These are phyloP conservation scores for Mortierella antarctica DNA, from an alignment of 192 early-diverging fungal genomes.

Conservation along the genomic window DNA sequence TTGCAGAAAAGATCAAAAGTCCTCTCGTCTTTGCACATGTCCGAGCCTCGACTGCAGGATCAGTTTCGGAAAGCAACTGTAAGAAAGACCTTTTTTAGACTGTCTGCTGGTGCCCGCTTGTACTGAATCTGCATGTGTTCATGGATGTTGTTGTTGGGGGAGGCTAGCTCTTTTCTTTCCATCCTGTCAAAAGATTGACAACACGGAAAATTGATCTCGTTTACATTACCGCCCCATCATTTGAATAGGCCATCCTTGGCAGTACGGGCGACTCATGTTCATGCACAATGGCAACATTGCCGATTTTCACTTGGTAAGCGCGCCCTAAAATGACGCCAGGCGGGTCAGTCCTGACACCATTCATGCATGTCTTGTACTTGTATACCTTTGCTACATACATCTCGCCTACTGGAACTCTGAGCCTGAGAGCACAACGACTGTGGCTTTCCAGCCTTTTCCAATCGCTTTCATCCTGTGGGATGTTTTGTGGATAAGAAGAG, in stretches of 20 bases:
- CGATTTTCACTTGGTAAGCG: slow-evolving; percentile 69
- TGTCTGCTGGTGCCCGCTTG: neutral
- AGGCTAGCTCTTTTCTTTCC: neutral
- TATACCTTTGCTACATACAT: neutral
- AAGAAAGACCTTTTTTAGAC: slow-evolving; percentile 16
- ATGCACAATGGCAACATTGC: slow-evolving; percentile 84
- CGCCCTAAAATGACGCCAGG: slow-evolving; percentile 36
- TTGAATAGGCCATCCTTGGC: slow-evolving; percentile 66
- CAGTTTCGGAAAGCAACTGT: slow-evolving; percentile 83
- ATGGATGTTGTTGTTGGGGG: neutral
- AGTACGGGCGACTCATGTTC: slow-evolving; percentile 82
- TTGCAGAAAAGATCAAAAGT: slow-evolving; percentile 82
- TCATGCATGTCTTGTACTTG: slow-evolving; percentile 8
- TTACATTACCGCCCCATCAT: neutral
- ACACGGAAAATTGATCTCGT: neutral
- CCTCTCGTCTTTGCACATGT: slow-evolving; percentile 84
- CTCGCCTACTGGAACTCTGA: too few species aligned
- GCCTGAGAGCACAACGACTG: too few species aligned
- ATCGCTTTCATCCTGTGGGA: too few species aligned
- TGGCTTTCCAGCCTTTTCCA: too few species aligned
- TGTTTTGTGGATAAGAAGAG: too few species aligned
- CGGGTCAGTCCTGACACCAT: slow-evolving; percentile 30
- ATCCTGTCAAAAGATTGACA: neutral
- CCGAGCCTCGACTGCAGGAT: slow-evolving; percentile 77
- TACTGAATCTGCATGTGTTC: neutral